Percentiles rank a stretch among this genome's conserved stretches.
phyloP scores from a whole-genome alignment of 345 rosid species.

The Excoecaria cochinchinensis region DNA sequence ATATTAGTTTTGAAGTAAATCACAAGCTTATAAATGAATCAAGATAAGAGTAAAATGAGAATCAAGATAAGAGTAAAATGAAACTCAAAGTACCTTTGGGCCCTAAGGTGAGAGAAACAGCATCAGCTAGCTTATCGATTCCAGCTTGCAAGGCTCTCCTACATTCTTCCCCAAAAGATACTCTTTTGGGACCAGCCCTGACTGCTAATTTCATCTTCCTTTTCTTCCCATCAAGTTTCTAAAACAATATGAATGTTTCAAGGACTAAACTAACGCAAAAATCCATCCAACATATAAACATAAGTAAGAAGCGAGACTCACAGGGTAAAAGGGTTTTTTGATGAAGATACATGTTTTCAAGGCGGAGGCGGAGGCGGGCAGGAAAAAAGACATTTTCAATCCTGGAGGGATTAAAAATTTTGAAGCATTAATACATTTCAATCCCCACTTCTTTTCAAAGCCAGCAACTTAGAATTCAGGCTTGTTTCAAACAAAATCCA shows the following conservation, averaged over 20 bases:
- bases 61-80: background rate
- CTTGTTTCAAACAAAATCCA: too few relatives aligned
- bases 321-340: background rate
- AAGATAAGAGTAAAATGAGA: background rate
- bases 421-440: too few relatives aligned
- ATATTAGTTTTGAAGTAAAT: background rate
- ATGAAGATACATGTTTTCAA: background rate
- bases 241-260: slow-evolving; percentile 21
- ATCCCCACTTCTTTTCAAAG: too few relatives aligned
- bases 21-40: background rate
- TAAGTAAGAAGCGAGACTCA: background rate
- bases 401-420: too few relatives aligned
- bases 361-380: background rate
- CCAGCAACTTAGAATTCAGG: too few relatives aligned
- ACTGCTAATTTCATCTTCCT: slow-evolving; percentile 40
- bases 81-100: slow-evolving; percentile 51
- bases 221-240: slow-evolving; percentile 34
- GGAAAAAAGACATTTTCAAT: too few relatives aligned
- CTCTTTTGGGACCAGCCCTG: slow-evolving; percentile 69
- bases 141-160: slow-evolving; percentile 75
- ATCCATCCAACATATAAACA: background rate
- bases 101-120: slow-evolving; percentile 83
- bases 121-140: slow-evolving; percentile 84
- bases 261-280: background rate
- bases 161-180: slow-evolving; percentile 63